Evolutionary conservation across 1,284 basidiomycete genomes (phyloP), one percentile per base, ranked within the genome.

Genomic region (Apiotrichum siamense): DNA sequence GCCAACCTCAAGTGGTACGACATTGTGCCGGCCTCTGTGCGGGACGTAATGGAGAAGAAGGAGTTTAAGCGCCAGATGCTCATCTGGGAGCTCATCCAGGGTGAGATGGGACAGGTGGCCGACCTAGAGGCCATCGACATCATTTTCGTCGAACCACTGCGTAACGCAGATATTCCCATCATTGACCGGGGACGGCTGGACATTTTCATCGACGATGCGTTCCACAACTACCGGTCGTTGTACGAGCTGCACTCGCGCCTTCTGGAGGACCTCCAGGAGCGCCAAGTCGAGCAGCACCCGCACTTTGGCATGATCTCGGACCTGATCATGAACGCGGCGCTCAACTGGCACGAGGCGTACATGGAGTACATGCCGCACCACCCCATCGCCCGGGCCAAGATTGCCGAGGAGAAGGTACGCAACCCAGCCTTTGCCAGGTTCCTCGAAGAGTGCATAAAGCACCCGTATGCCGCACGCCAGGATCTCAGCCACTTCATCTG

Each of bases 51-150:
- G 56, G 78, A 82, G 13, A 86, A 86, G 69, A 79, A 84, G 44
- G 90, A 96, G 69, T 76, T 83, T 21, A 87, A 87, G 69, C 81
- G 91, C 18, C 94, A 98, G 71, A 84, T 86, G 88, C 83, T 88
- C 59, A 93, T 97, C 44, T 94, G 93, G 64, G 94, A 98, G 74
- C 77, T 97, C 43, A 94, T 98, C 66, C 87, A 93, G 65, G 88
- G 87, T 52, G 94, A 99, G 75, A 93, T 94, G 85, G 83, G 85
- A 46, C 97, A 97, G 69, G 87, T 96, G 12, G 85, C 84, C 51
- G 96, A 99, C 77, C 75, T 99, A 25, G 87, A 93, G 66, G 85
- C 87, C 49, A 86, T 97, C 50, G 86, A 90, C 55, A 79, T 77
- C 47, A 87, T 89, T 53, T 80, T 78, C 58, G 71, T 93, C 41